Evolutionary conservation across 345 rosid genomes (phyloP).

Genomic region (Microcos paniculata): DNA sequence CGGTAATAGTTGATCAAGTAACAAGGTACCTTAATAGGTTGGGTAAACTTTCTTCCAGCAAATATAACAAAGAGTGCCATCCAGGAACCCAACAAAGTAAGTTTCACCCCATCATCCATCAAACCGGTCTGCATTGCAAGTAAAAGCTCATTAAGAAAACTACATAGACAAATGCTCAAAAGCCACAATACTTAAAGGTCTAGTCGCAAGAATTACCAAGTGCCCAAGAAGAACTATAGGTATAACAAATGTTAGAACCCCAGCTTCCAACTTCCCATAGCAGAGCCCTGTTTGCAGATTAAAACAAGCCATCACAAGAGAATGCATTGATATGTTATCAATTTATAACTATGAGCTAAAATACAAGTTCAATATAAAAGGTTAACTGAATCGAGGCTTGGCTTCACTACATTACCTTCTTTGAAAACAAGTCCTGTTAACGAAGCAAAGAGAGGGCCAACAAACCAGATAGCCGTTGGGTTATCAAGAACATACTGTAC

Average conservation of each 20-base stretch:
- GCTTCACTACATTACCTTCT: conserved; percentile 68
- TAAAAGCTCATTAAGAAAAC: background rate
- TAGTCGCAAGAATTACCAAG: conserved; percentile 57
- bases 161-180: background rate
- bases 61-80: conserved; percentile 77
- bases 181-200: no score
- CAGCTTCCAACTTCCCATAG: conserved; percentile 97
- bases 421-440: conserved; percentile 93
- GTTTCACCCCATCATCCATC: conserved; percentile 76
- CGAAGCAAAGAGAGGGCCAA: conserved; percentile 91
- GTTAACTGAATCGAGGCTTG: background rate
- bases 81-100: conserved; percentile 71
- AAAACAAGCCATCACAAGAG: no score
- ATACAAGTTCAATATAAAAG: background rate
- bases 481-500: conserved; percentile 66
- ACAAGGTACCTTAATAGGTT: conserved; percentile 73
- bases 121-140: conserved; percentile 58
- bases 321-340: no score
- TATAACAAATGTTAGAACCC: conserved; percentile 79
- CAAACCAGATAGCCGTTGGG: conserved; percentile 77
- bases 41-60: conserved; percentile 93
- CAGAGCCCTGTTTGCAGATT: conserved; percentile 64
- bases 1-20: background rate
- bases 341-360: no score
- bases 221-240: conserved; percentile 87